Conservation (phyloP, 2,329 filamentous ascomycete species). For the Phyllosticta citriasiana region DNA sequence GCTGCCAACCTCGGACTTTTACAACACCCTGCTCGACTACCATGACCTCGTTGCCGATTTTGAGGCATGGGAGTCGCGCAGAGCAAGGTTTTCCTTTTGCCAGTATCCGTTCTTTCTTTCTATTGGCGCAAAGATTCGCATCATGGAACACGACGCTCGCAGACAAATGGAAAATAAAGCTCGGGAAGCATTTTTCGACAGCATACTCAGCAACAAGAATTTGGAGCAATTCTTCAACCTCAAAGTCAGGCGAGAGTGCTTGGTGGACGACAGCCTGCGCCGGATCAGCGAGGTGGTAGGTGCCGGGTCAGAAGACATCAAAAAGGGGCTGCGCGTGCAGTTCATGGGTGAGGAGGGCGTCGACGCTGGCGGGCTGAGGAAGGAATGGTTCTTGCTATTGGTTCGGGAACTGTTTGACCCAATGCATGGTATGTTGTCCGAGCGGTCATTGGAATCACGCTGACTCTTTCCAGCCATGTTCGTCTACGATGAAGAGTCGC, state of each 20-base stretch:
- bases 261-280: constrained; percentile 80
- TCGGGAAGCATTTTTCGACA: constrained; percentile 82
- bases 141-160: constrained; percentile 77
- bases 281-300: constrained; percentile 79
- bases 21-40: constrained; percentile 77
- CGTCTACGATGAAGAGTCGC: constrained; percentile 80
- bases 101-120: constrained; percentile 88
- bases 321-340: constrained; percentile 77
- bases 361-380: constrained; percentile 78
- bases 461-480: constrained; percentile 60
- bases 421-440: constrained; percentile 57
- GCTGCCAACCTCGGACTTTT: constrained; percentile 74
- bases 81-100: constrained; percentile 73
- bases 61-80: constrained; percentile 71
- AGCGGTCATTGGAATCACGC: background rate
- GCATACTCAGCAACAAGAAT: constrained; percentile 64
- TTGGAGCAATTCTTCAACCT: constrained; percentile 71
- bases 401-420: constrained; percentile 86
- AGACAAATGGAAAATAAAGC: constrained; percentile 85
- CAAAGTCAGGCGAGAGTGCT: constrained; percentile 69
- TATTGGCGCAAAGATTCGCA: constrained; percentile 84
- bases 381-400: constrained; percentile 89
- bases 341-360: constrained; percentile 86
- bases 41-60: constrained; percentile 80
- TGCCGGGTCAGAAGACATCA: constrained; percentile 71